Base-by-base conservation (phyloP, 2,329 filamentous ascomycete genomes). In the Raffaelea arxii region DNA sequence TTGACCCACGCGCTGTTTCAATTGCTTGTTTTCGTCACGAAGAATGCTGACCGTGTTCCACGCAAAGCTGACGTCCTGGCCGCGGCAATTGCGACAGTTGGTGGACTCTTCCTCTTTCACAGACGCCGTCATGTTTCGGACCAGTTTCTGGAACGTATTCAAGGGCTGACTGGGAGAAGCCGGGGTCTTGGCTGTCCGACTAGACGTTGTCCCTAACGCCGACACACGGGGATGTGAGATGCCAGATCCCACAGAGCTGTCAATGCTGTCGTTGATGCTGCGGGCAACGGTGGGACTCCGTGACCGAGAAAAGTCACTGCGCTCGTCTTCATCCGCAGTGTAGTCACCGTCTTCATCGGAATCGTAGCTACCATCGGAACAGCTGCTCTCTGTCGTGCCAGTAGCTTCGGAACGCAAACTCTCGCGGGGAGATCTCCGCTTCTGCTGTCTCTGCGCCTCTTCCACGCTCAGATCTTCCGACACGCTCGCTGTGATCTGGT, bases 11-110 rank as follows among this genome's bases (percentile, higher is more conserved):
- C 77, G 65, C 35, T 70, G 66, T 65, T 83, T 83, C 43, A 84
- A 59, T 9, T 71, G 70, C 55, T 67, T 72, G 53, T 84, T 84
- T 65, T 84, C 80, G 41, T 77, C 74, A 35, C 76, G 67, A 49
- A 83, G 61, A 41, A 81, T 51, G 44, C 71, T 70, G n/a, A 80
- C 78, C 4, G 79, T 80, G 55, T 82, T 72, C 79, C 79, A 83
- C 4, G 79, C 79, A 32, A 78, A 68, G 52, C 75, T 77, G 12
- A 74, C 68, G 44, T 77, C 73, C 54, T 73, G 71, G 12, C 79
- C 78, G 45, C 68, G 61, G 58, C 80, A 82, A 54, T 80, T 82
- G 27, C 60, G 55, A 54, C 78, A 82, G 47, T 51, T 46, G 10
- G 50, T 46, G 18, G 51, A 50, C 7, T 55, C 54, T 25, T 59